Evolutionary conservation across 768 basidiomycete species (phyloP).

Genomic region (Xerocomus brunneocitrinus): DNA sequence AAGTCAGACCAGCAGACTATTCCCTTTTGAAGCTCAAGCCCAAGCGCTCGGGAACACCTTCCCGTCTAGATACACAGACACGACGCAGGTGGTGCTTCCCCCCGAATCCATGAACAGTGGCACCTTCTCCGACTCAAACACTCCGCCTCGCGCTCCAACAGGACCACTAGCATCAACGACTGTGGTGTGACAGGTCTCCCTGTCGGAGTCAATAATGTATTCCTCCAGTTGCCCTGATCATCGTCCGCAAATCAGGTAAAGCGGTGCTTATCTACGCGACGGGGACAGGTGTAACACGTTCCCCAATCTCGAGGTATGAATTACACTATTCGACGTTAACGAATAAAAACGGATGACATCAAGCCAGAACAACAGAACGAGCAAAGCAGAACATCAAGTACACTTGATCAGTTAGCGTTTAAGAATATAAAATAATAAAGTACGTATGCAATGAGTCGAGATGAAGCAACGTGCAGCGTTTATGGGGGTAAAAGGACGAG

Average conservation of each 20-base stretch:
- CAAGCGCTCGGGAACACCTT: too few relatives aligned
- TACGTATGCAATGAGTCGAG: constrained; percentile 24
- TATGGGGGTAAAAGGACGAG: constrained; percentile 1
- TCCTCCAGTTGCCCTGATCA: constrained; percentile 18
- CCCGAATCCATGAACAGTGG: too few relatives aligned
- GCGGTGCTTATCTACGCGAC: constrained; percentile 12
- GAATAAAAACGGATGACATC: constrained; percentile 6
- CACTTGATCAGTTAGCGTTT: constrained; percentile 25
- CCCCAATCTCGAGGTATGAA: constrained; percentile 3
- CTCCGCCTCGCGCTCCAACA: too few relatives aligned
- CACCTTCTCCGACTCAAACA: too few relatives aligned
- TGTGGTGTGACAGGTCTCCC: too few relatives aligned
- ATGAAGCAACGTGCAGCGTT: constrained; percentile 15
- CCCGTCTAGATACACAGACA: too few relatives aligned
- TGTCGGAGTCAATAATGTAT: too few relatives aligned
- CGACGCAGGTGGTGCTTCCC: too few relatives aligned
- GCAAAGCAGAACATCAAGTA: constrained; percentile 12
- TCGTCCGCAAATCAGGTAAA: constrained; percentile 21
- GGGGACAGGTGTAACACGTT: background rate
- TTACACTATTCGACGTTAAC: constrained; percentile 8
- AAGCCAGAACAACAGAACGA: constrained; percentile 5
- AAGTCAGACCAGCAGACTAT: too few relatives aligned
- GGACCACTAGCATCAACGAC: too few relatives aligned
- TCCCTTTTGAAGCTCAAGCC: too few relatives aligned
- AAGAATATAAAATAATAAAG: constrained; percentile 30